A percentile compares a stretch with the other conserved stretches of the same genome.
These are phyloP conservation scores for Daldinia decipiens DNA, from an alignment of 495 filamentous ascomycete species.

Conservation along the genomic window DNA sequence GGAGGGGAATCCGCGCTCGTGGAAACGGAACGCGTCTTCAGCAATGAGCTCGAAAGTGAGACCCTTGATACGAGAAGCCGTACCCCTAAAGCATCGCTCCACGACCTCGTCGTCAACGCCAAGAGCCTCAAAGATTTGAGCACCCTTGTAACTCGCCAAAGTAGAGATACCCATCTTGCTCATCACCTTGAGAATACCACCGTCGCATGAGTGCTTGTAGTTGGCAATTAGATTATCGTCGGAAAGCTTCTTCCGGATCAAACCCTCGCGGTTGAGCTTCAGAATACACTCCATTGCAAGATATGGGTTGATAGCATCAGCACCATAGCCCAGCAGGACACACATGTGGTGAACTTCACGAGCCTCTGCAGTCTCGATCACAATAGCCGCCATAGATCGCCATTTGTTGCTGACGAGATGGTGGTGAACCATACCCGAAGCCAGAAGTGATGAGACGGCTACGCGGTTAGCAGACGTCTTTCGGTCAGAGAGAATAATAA, in stretches of 20 bases:
- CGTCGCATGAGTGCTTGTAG: constrained; percentile 98
- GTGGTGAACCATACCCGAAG: constrained; percentile 95
- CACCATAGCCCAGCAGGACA: constrained; percentile 95
- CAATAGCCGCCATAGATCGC: constrained; percentile 87
- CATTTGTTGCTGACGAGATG: constrained; percentile 97
- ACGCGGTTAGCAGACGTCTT: constrained; percentile 86
- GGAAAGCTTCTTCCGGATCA: constrained; percentile 89
- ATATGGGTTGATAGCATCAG: constrained; percentile 96
- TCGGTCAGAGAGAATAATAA: constrained; percentile 92
- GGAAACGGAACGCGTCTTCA: constrained; percentile 95
- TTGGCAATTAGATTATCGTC: constrained; percentile 91
- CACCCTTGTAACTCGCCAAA: constrained; percentile 97
- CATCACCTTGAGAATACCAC: constrained; percentile 99
- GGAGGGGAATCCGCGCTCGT: constrained; percentile 94
- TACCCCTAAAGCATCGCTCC: constrained; percentile 95
- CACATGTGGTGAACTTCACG: constrained; percentile 99
- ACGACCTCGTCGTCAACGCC: constrained; percentile 96
- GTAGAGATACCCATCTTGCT: constrained; percentile 99
- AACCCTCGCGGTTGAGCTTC: constrained; percentile 95
- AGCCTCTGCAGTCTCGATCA: constrained; percentile 95
- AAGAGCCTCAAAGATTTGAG: constrained; percentile 99
- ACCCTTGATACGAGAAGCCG: constrained; percentile 94
- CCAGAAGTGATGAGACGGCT: constrained; percentile 86
- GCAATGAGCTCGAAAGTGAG: constrained; percentile 96
- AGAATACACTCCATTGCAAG: constrained; percentile 97